Conservation (phyloP, 2,329 filamentous ascomycete species). For the Pseudocercospora crystallina region DNA sequence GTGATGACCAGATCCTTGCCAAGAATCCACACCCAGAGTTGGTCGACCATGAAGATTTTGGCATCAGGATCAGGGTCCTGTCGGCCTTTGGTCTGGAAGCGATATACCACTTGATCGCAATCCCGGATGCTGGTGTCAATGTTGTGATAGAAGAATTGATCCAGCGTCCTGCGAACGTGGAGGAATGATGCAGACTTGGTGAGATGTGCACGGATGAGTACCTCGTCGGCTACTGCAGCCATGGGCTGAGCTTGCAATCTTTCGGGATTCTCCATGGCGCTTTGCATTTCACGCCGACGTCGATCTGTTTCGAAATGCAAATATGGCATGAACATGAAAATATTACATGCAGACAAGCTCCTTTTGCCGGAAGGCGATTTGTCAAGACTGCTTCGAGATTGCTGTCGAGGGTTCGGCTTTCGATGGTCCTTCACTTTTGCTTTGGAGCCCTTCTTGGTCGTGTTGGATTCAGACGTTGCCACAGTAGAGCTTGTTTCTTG, state of each 20-base stretch:
- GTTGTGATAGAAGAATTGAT: conserved; percentile 67
- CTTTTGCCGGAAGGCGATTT: conserved; percentile 9
- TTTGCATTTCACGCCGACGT: conserved; percentile 51
- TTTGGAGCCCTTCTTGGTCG: conserved; percentile 3
- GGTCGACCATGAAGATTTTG: conserved; percentile 50
- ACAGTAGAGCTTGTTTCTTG: conserved; percentile 22
- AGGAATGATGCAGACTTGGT: conserved; percentile 35
- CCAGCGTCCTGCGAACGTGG: conserved; percentile 62
- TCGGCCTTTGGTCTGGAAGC: conserved; percentile 44
- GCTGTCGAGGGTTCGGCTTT: conserved; percentile 7
- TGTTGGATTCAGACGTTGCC: conserved; percentile 12
- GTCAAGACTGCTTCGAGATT: conserved; percentile 8
- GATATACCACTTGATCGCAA: conserved; percentile 63
- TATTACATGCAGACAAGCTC: conserved; percentile 28
- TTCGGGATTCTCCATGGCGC: conserved; percentile 45
- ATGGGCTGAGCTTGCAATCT: conserved; percentile 9
- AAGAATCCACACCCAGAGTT: conserved; percentile 66
- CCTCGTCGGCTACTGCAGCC: conserved; percentile 38
- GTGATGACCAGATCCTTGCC: conserved; percentile 60
- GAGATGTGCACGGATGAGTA: conserved; percentile 27
- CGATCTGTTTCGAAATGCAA: conserved; percentile 64
- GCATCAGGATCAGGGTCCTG: conserved; percentile 17
- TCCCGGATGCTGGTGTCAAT: conserved; percentile 62
- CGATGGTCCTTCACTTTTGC: conserved; percentile 5
- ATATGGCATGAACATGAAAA: conserved; percentile 61